Percentiles rank a stretch among this genome's conserved stretches.
Conservation (phyloP, 1,284 basidiomycete genomes). For the Ganoderma boninense region DNA sequence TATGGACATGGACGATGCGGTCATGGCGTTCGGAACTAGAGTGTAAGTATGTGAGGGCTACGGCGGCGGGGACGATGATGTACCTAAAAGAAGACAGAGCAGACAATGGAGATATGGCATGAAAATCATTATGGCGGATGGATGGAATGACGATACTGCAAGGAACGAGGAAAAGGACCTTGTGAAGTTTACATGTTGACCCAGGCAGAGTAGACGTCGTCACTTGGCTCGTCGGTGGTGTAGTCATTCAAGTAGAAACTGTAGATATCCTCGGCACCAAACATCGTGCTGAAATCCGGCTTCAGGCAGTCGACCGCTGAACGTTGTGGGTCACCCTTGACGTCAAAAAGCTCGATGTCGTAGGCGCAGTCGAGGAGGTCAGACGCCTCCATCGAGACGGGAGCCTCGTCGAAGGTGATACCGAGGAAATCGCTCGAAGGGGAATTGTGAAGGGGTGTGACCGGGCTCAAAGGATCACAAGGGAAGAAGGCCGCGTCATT, state of each 20-base stretch:
- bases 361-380: neutral
- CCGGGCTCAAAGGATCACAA: slow-evolving; percentile 19
- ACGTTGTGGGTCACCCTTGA: neutral
- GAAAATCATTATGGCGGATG: neutral
- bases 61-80: neutral
- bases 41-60: neutral
- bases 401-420: neutral
- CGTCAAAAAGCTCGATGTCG: slow-evolving; percentile 8
- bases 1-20: neutral
- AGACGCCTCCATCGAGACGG: neutral
- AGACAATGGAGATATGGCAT: neutral
- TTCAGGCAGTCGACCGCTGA: slow-evolving; percentile 2
- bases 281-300: neutral
- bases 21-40: neutral
- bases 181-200: neutral
- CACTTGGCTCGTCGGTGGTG: slow-evolving; percentile 7
- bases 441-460: neutral
- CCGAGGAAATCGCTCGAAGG: slow-evolving; percentile 20
- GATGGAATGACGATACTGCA: too few species aligned
- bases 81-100: neutral
- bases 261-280: neutral
- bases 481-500: neutral
- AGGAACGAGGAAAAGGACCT: neutral
- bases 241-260: slow-evolving; percentile 11
- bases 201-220: slow-evolving; percentile 8